Base-by-base conservation (phyloP, 2,329 filamentous ascomycete species). In the Colletotrichum eremochloae region DNA sequence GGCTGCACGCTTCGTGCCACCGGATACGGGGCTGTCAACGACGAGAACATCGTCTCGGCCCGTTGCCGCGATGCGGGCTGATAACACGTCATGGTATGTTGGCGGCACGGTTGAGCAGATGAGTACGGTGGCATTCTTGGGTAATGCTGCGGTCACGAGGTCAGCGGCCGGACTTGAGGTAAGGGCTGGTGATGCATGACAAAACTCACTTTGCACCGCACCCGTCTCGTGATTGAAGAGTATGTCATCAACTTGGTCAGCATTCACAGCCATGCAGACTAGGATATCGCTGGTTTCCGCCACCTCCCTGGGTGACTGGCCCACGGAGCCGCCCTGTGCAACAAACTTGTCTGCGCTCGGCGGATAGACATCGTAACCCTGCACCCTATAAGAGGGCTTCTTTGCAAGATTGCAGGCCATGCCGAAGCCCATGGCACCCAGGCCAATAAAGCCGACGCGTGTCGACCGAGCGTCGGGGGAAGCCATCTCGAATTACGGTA, bases 11-110 rank as follows among this genome's bases (percentile, higher is more conserved):
- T 87, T 85, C 0, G 91, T 89, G 1, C 93, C 93, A 0, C 93
- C 93, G 0, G 91, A 94, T 0, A 95, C 93, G 0, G 93, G 93
- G 31, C 88, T 87, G 80, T 94, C 93, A 63, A 95, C 87, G 63
- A 94, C 87, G 62, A 85, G 83, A 40, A 75, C 63, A 9, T 75
- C 74, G 3, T 42, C n/a, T 11, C 74, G 68, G 29, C 74, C 74
- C 55, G 52, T 44, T 36, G 55, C 61, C 36, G 65, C 65, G 44
- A 75, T 68, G n/a, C 66, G 64, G n/a, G 61, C 15, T 15, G 68
- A 50, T 24, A 75, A 38, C 46, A 33, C 31, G 40, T 75, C 68
- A 50, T 72, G 64, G 15, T 75, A 79, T 20, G 76, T 76, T 6
- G 81, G 81, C 5, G 81, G 78, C 4, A 82, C 81, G 2, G 81